phyloP scores from a whole-genome alignment of 768 basidiomycete species.

The Roridomyces roridus region DNA sequence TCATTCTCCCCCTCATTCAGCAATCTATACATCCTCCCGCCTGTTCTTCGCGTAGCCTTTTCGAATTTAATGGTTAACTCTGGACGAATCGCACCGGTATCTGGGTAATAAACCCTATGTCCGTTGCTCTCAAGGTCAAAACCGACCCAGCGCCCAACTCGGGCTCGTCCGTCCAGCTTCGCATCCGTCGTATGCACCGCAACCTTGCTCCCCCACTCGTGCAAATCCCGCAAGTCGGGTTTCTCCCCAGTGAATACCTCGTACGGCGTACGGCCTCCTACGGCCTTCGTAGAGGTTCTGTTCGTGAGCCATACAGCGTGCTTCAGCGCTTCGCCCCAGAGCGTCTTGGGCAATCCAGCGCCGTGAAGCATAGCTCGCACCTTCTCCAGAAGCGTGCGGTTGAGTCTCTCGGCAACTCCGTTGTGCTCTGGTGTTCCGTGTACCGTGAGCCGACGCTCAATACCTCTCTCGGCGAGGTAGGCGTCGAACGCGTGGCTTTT shows the following conservation, averaged over 20 bases:
- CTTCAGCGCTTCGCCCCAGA: constrained; percentile 38
- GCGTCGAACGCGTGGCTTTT: constrained; percentile 25
- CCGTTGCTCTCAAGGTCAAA: constrained; percentile 37
- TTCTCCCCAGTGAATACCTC: constrained; percentile 23
- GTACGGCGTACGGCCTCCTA: constrained; percentile 25
- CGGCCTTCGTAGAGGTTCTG: constrained; percentile 26
- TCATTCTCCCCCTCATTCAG: constrained; percentile 7
- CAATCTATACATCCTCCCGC: neutral
- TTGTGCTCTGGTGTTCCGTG: constrained; percentile 38
- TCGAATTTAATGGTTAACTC: constrained; percentile 34
- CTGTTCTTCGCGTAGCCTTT: too few species aligned
- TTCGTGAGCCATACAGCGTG: constrained; percentile 34
- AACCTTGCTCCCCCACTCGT: constrained; percentile 24
- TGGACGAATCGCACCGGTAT: constrained; percentile 32
- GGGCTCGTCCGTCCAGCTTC: constrained; percentile 33
- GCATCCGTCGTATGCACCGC: constrained; percentile 25
- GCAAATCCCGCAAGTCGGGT: constrained; percentile 27
- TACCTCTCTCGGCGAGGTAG: constrained; percentile 26
- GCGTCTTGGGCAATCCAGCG: constrained; percentile 29
- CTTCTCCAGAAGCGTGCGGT: constrained; percentile 25
- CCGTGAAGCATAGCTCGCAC: constrained; percentile 34
- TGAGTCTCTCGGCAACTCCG: constrained; percentile 43
- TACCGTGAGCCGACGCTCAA: constrained; percentile 23
- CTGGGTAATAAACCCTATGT: constrained; percentile 37
- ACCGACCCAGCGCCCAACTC: constrained; percentile 39